Conservation (phyloP, 2,329 filamentous ascomycete genomes). For the Aspergillus amoenus region DNA sequence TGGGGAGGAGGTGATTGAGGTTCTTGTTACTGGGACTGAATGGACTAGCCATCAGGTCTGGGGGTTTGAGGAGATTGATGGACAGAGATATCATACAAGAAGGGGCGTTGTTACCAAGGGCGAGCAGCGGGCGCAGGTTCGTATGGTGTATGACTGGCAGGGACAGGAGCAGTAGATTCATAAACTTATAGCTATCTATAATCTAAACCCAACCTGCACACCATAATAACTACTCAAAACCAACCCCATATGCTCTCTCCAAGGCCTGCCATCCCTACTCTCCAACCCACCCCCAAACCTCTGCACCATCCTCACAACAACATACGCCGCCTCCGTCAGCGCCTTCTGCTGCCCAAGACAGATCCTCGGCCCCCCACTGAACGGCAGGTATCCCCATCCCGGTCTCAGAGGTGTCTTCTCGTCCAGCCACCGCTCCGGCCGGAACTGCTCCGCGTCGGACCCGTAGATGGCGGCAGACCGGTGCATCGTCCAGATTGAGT, state of each 20-base stretch:
- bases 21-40: not conserved
- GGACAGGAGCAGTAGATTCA: not conserved
- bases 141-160: not conserved
- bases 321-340: slow-evolving; percentile 67
- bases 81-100: not conserved
- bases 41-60: not conserved
- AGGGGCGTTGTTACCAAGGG: not conserved
- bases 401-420: slow-evolving; percentile 54
- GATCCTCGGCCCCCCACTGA: slow-evolving; percentile 72
- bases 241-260: not conserved
- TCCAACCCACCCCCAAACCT: slow-evolving; percentile 61
- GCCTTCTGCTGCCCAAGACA: slow-evolving; percentile 81
- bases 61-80: not conserved
- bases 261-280: slow-evolving; percentile 9
- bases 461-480: slow-evolving; percentile 57
- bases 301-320: slow-evolving; percentile 71
- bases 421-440: slow-evolving; percentile 63
- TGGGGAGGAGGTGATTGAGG: not conserved
- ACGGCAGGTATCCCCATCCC: slow-evolving; percentile 71
- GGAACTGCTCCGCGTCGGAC: slow-evolving; percentile 52
- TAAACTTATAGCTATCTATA: too few species aligned
- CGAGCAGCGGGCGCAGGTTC: not conserved
- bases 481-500: slow-evolving; percentile 72
- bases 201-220: not conserved
- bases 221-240: not conserved